Evolutionary conservation across 345 rosid genomes (phyloP).

Genomic region (Syzygium aqueum): DNA sequence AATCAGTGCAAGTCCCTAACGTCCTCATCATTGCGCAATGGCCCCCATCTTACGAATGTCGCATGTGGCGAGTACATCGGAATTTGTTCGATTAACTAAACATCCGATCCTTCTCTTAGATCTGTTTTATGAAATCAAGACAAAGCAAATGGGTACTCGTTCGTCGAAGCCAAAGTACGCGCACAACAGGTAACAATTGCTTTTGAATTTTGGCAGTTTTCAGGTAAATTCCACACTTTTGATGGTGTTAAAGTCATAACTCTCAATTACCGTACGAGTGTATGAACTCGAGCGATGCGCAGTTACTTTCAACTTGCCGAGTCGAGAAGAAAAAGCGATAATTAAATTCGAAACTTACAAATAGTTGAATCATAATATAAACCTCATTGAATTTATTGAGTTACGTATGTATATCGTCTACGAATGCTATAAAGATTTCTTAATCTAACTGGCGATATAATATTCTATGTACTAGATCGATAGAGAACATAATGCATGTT

Average conservation of each 20-base stretch:
- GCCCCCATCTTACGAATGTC: background rate
- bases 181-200: background rate
- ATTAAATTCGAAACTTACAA: background rate
- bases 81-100: background rate
- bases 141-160: background rate
- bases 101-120: background rate
- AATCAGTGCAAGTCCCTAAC: background rate
- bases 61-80: background rate
- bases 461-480: background rate
- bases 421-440: background rate
- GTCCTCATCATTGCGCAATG: background rate
- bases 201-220: background rate
- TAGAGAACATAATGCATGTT: background rate
- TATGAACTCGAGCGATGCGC: background rate
- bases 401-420: background rate
- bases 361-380: background rate
- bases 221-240: background rate
- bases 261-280: background rate
- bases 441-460: accelerated
- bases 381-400: background rate
- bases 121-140: background rate
- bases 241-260: background rate
- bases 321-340: accelerated
- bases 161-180: background rate
- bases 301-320: accelerated